Percentiles rank a stretch among this genome's conserved stretches.
phyloP scores from a whole-genome alignment of 2,329 filamentous ascomycete genomes.

The Ascochyta pisi region DNA sequence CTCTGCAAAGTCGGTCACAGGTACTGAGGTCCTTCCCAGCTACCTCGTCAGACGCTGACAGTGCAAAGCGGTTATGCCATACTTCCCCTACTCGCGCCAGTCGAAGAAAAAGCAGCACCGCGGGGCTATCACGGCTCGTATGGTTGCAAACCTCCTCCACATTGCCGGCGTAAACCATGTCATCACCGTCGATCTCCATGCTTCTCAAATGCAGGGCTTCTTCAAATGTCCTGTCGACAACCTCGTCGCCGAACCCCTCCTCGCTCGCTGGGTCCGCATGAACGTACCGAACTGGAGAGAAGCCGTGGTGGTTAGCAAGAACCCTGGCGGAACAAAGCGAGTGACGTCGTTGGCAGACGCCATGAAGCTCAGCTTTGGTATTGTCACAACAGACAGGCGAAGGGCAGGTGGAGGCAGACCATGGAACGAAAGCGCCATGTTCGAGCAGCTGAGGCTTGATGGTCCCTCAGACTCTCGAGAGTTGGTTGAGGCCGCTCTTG shows the following conservation, averaged over 20 bases:
- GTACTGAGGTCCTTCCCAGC: conserved; percentile 59
- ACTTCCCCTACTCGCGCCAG: conserved; percentile 99
- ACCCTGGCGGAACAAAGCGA: conserved; percentile 94
- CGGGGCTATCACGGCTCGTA: conserved; percentile 93
- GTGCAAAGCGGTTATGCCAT: conserved; percentile 77
- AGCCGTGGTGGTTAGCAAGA: conserved; percentile 97
- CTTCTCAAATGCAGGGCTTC: conserved; percentile 97
- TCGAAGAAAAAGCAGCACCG: conserved; percentile 99
- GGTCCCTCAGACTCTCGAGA: conserved; percentile 50
- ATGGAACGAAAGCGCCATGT: conserved; percentile 79
- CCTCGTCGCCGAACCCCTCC: conserved; percentile 91
- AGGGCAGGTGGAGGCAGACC: conserved; percentile 59
- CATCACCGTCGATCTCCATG: conserved; percentile 94
- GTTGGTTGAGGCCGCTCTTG: conserved; percentile 39
- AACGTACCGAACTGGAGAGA: conserved; percentile 89
- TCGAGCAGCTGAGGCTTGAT: conserved; percentile 56
- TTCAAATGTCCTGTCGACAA: conserved; percentile 98
- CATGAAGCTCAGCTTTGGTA: conserved; percentile 95
- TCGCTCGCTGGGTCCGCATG: conserved; percentile 92
- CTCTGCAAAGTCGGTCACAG: conserved; percentile 94
- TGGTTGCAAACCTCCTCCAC: conserved; percentile 93
- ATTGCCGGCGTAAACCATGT: conserved; percentile 97
- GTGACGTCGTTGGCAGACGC: conserved; percentile 96
- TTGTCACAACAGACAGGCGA: conserved; percentile 80
- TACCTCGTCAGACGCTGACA: conserved; percentile 22